Evolutionary conservation across 768 basidiomycete genomes (phyloP), one percentile per base, ranked within the genome.

Genomic region (Cyclocybe cylindracea): DNA sequence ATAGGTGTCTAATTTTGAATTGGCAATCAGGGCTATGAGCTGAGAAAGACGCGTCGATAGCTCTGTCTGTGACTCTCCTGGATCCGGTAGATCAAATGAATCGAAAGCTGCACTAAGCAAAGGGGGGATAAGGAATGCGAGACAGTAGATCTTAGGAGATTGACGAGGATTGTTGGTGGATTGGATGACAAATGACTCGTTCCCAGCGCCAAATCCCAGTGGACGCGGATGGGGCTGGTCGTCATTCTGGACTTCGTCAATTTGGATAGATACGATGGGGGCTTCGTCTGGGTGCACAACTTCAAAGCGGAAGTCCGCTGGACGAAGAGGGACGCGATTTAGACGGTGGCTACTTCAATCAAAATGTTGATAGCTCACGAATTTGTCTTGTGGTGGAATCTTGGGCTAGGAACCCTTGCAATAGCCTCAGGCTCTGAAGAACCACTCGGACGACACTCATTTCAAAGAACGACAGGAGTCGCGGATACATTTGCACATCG

Each of bases 391-490:
- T 19, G 37, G 18, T 24, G 31, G 45, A 13, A 32, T 53, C 44
- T 38, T 48, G 19, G 42, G 24, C 33, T 16, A 14, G 10, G 31
- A 31, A 24, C 10, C 45, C 50, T 44, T 51, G 54, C 3, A 70
- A 54, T 19, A 64, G 65, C 24, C 61, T 64, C 32, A 87, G 69
- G 45, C 74, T 76, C 40, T 77, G 71, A 11, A 91, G 67, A 32
- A 83, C 68, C 24, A 75, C 73, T 48, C 81, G 77, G 7, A 91
- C 58, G 24, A 89, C 68, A 14, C 74, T 72, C 19, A 78, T 78
- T 54, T 91, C 85, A 54, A 90, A 89, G 66, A 91, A 90, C 2
- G 70, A 68, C 39, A 91, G 70, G 7, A 93, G 66, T 7, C 86
- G 77, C 11, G 75, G 68, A 52, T 83, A 74, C 84, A 91, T 87